These are phyloP conservation scores for Fusarium duplospermum DNA, from an alignment of 2,329 filamentous ascomycete species.

Conservation along the genomic window DNA sequence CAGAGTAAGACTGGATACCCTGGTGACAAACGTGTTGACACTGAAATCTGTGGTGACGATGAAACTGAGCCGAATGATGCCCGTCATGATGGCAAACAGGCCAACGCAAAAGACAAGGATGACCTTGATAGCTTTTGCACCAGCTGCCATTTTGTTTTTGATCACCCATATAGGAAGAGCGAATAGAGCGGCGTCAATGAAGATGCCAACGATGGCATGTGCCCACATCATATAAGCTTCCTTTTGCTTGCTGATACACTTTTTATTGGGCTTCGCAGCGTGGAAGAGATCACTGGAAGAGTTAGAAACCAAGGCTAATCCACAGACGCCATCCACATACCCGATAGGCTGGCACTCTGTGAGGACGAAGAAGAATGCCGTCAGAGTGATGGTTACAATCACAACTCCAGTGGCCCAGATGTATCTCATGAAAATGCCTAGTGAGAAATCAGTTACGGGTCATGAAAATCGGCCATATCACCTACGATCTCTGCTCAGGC, in stretches of 20 bases:
- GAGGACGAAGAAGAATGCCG: conserved; percentile 37
- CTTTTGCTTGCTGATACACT: conserved; percentile 31
- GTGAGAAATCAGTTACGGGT: background rate
- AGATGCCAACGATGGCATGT: background rate
- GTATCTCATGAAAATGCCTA: conserved; percentile 30
- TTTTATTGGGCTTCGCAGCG: conserved; percentile 13
- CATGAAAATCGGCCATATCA: background rate
- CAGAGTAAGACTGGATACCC: fast-evolving
- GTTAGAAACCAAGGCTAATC: background rate
- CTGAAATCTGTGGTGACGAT: conserved; percentile 47
- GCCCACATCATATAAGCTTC: conserved; percentile 48
- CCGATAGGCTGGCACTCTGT: conserved; percentile 36
- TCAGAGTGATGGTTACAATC: conserved; percentile 24
- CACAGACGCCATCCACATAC: conserved; percentile 5
- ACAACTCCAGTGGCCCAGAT: conserved; percentile 25
- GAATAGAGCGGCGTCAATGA: conserved; percentile 50
- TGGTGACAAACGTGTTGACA: conserved; percentile 47
- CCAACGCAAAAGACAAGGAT: conserved; percentile 54
- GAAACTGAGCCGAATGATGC: conserved; percentile 51
- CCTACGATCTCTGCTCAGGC: conserved; percentile 35
- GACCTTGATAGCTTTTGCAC: conserved; percentile 48
- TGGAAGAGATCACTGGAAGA: conserved; percentile 35
- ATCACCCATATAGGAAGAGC: conserved; percentile 53
- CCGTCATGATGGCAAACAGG: conserved; percentile 52
- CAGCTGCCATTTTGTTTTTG: conserved; percentile 50